Conservation (phyloP, 768 basidiomycete genomes). For the Hydnomerulius pinastri region DNA sequence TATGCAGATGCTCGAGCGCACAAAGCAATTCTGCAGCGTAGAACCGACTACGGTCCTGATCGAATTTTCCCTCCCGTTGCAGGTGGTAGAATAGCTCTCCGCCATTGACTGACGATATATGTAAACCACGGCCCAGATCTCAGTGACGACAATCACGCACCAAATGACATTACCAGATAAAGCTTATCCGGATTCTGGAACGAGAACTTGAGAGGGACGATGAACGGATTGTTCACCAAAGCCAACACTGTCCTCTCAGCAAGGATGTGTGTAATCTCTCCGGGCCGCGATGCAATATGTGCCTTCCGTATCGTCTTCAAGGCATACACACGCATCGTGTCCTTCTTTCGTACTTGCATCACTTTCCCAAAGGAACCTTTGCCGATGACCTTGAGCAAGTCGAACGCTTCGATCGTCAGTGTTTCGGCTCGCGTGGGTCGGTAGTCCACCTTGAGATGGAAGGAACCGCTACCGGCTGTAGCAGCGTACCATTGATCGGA, state of each 20-base stretch:
- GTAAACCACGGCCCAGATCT: neutral
- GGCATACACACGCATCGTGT: constrained; percentile 96
- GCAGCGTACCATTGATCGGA: constrained; percentile 92
- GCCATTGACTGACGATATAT: constrained; percentile 71
- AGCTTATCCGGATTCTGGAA: constrained; percentile 98
- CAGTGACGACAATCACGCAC: constrained; percentile 41
- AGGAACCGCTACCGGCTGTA: constrained; percentile 81
- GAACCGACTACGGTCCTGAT: constrained; percentile 90
- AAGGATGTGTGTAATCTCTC: constrained; percentile 97
- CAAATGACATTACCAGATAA: constrained; percentile 96
- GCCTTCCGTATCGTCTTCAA: constrained; percentile 98
- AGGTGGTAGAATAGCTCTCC: constrained; percentile 98
- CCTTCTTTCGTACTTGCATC: constrained; percentile 99
- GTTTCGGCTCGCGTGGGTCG: constrained; percentile 82
- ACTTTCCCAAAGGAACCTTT: constrained; percentile 99
- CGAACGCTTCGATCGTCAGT: constrained; percentile 95
- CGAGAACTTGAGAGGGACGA: constrained; percentile 98
- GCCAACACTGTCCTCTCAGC: constrained; percentile 97
- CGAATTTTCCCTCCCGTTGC: constrained; percentile 95
- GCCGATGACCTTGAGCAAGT: constrained; percentile 95
- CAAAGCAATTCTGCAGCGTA: constrained; percentile 97
- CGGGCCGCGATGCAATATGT: constrained; percentile 92
- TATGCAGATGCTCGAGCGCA: constrained; percentile 93
- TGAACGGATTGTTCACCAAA: constrained; percentile 97
- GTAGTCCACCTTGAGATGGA: constrained; percentile 96